Base-by-base conservation (phyloP, 2,329 filamentous ascomycete genomes). In the Penicillium sp. region DNA sequence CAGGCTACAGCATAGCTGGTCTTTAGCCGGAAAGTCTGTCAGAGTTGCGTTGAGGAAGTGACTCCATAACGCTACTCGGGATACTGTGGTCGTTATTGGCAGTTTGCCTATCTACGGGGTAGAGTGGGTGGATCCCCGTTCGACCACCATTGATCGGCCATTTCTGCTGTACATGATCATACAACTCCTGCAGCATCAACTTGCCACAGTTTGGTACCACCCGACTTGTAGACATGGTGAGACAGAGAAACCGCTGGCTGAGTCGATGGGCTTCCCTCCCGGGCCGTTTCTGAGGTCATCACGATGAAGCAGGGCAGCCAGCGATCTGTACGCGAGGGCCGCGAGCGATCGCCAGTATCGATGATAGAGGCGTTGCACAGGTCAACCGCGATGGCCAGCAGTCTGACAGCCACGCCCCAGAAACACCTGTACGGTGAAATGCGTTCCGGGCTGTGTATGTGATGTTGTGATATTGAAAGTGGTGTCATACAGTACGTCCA, bases 371-470 rank as follows among this genome's bases (percentile, higher is more conserved):
- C 17, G 20, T 8, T 15, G 12, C 12, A 3, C 17, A 17, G 28
- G n/a, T 35, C 37, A 35, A 37, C 35, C 31, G 39, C 48, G 15
- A 38, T 51, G 54, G 61, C 60, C 60, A 64, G 60, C 56, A 59
- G 58, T 41, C 54, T 59, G 45, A 42, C 41, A 41, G 45, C 52
- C 66, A 47, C 17, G 22, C 60, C 28, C 7, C 28, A 31, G 28
- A 1, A 31, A 31, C 28, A 56, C 61, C 58, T 43, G 60, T 43
- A 49, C 22, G 48, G 20, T 31, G 22, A 49, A 56, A 59, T 64
- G 63, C 45, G 61, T 62, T 60, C 59, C 61, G 59, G 60, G 41
- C 60, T 62, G 60, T 66, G 55, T 55, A 2, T 20, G 59, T 64
- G 54, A 64, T 67, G 59, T 58, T 55, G 59, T 64, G 54, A 64